These are phyloP conservation scores for Urochloa ruziziensis DNA, from an alignment of 176 grass and related monocot genomes.

Conservation along the genomic window DNA sequence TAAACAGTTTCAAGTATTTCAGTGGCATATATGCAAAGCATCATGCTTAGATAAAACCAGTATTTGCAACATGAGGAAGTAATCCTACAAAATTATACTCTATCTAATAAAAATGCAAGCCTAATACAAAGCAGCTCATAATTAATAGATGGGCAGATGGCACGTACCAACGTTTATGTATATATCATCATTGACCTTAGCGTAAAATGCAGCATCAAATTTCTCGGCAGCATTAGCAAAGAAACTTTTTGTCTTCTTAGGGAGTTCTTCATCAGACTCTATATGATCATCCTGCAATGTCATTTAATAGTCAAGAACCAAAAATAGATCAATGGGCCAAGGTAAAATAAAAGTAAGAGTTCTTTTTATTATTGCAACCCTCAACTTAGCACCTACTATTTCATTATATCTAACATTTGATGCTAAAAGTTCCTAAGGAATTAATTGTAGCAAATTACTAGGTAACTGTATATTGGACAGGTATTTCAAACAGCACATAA, in stretches of 20 bases:
- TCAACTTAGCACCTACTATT: neutral
- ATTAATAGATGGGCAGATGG: neutral
- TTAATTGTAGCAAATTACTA: neutral
- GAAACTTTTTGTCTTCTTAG: constrained; percentile 84
- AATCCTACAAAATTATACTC: constrained; percentile 23
- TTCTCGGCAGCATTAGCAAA: constrained; percentile 72
- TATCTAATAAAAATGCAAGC: neutral
- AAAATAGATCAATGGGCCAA: neutral
- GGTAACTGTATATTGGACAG: neutral
- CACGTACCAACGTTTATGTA: constrained; percentile 96
- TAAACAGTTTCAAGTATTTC: neutral
- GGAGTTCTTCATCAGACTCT: constrained; percentile 80
- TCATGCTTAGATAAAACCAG: neutral
- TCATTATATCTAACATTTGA: constrained; percentile 1
- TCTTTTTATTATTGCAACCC: neutral
- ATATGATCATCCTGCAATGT: constrained; percentile 78
- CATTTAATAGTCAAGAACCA: constrained; percentile 24
- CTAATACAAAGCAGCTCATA: neutral
- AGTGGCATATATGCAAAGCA: neutral
- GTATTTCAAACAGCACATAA: constrained; percentile 16
- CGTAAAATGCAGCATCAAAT: constrained; percentile 96
- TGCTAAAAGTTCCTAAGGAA: neutral
- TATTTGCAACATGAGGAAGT: constrained; percentile 7
- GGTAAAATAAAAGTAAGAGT: neutral
- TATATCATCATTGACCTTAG: constrained; percentile 93